phyloP scores from a whole-genome alignment of 768 basidiomycete species.

The Boletus sensibilis region DNA sequence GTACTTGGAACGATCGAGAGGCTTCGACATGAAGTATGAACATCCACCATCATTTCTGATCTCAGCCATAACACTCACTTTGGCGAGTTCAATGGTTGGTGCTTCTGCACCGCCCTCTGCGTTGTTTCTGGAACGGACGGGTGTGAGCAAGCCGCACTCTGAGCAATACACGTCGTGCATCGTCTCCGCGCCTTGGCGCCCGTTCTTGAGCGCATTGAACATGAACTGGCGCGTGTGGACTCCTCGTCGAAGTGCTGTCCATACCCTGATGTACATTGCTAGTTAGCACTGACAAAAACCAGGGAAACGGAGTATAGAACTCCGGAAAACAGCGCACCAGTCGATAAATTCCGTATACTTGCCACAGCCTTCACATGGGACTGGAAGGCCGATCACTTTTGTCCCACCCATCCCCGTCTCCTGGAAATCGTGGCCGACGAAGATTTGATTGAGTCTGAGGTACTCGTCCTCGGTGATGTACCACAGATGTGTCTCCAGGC shows the following conservation, averaged over 20 bases:
- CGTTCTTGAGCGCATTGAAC: conserved; percentile 9
- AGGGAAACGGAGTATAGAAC: background rate
- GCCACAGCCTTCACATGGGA: background rate
- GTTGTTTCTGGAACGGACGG: conserved; percentile 6
- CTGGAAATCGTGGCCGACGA: background rate
- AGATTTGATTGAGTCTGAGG: background rate
- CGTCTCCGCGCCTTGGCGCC: conserved; percentile 12
- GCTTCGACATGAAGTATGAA: background rate
- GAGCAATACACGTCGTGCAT: conserved; percentile 17
- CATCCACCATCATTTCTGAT: no score
- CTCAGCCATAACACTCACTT: no score
- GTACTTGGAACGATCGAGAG: background rate
- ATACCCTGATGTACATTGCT: background rate
- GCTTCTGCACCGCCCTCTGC: conserved; percentile 11
- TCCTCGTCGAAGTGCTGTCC: conserved; percentile 14
- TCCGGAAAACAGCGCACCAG: background rate
- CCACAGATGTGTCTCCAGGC: background rate
- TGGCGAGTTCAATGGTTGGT: conserved; percentile 5
- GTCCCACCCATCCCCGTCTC: background rate
- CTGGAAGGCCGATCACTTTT: background rate
- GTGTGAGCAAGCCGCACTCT: conserved; percentile 10
- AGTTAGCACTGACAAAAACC: background rate
- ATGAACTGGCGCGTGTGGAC: conserved; percentile 13
- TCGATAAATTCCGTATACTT: background rate
- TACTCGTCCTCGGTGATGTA: background rate